These are phyloP conservation scores for Paecilomyces niveus DNA, from an alignment of 2,329 filamentous ascomycete species.

Conservation along the genomic window DNA sequence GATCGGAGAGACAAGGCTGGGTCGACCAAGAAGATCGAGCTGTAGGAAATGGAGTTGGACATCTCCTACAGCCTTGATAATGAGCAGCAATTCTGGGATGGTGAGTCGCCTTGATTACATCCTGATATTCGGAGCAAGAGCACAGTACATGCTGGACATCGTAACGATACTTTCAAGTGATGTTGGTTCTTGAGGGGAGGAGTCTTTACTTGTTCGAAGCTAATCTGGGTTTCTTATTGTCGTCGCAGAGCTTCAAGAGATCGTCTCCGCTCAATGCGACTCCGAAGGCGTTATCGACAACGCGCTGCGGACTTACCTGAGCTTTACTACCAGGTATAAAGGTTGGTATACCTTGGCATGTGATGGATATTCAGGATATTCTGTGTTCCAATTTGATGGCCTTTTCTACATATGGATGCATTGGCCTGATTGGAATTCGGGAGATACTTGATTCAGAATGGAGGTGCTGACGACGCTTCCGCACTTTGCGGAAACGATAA, in stretches of 20 bases:
- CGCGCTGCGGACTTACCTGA: conserved; percentile 74
- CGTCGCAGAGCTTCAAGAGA: conserved; percentile 56
- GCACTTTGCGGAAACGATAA: conserved; percentile 10
- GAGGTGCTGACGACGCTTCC: neutral
- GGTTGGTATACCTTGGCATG: conserved; percentile 31
- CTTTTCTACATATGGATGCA: neutral
- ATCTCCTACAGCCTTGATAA: conserved; percentile 63
- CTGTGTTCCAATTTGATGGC: no score
- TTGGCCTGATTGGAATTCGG: neutral
- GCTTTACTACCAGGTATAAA: conserved; percentile 67
- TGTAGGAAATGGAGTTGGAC: conserved; percentile 59
- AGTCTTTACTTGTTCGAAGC: neutral
- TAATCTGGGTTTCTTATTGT: conserved; percentile 1
- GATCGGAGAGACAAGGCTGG: conserved; percentile 24
- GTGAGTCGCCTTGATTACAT: conserved; percentile 45
- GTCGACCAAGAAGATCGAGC: conserved; percentile 29
- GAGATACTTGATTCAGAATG: neutral
- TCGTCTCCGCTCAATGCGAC: conserved; percentile 53
- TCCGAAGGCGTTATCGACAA: conserved; percentile 71
- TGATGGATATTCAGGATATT: neutral
- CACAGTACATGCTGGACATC: neutral
- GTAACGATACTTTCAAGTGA: neutral
- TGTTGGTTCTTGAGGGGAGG: neutral
- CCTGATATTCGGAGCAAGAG: conserved; percentile 7
- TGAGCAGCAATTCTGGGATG: conserved; percentile 84